These are phyloP conservation scores for Candida sithepensis DNA, from an alignment of 805 yeast genomes.

Conservation along the genomic window DNA sequence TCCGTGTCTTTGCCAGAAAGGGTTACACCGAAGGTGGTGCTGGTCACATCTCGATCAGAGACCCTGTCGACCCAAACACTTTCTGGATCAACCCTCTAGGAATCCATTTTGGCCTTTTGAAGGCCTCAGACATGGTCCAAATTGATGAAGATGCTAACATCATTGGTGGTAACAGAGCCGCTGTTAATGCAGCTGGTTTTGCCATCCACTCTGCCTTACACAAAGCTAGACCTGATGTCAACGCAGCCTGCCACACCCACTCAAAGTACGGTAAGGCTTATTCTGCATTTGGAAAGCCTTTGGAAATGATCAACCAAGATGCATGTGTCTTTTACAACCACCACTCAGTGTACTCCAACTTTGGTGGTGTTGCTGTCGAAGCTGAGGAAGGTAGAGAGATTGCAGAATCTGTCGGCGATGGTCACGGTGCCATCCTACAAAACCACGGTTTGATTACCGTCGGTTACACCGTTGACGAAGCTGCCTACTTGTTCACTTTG, in stretches of 20 bases:
- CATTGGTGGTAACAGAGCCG: conserved; percentile 50
- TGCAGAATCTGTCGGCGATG: conserved; percentile 59
- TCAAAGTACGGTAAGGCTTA: conserved; percentile 63
- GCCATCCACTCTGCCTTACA: conserved; percentile 66
- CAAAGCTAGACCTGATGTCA: conserved; percentile 64
- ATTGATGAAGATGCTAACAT: conserved; percentile 61
- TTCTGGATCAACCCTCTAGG: conserved; percentile 91
- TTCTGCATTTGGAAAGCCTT: conserved; percentile 58
- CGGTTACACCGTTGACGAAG: conserved; percentile 70
- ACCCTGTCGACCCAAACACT: conserved; percentile 74
- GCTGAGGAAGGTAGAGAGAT: conserved; percentile 58
- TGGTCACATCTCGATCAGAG: conserved; percentile 83
- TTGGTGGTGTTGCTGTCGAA: conserved; percentile 79
- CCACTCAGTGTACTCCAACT: conserved; percentile 63
- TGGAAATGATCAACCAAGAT: conserved; percentile 82
- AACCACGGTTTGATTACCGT: conserved; percentile 74
- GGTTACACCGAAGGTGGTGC: conserved; percentile 77
- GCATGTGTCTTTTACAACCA: conserved; percentile 61
- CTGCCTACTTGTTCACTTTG: conserved; percentile 60
- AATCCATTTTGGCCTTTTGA: conserved; percentile 62
- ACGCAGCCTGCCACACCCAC: conserved; percentile 72
- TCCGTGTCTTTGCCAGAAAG: conserved; percentile 75
- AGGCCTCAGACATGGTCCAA: conserved; percentile 60
- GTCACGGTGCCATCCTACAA: conserved; percentile 56
- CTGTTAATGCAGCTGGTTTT: conserved; percentile 67